Evolutionary conservation across 139 green algal genomes (phyloP), one percentile per base, ranked within the genome.

Genomic region (Volvox africanus): DNA sequence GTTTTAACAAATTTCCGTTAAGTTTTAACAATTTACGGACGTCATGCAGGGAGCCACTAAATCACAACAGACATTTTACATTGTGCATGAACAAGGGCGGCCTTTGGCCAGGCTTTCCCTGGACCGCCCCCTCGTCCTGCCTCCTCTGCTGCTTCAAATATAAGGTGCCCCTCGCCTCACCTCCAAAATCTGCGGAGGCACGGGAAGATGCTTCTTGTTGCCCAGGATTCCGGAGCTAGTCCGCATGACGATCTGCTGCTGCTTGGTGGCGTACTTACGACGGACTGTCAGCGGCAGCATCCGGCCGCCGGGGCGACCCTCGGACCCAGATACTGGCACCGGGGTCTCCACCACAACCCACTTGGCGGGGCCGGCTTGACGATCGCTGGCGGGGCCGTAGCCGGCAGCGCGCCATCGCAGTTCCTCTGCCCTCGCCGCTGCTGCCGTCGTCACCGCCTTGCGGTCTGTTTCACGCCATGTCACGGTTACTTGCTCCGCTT

Each of bases 171-270:
- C 44, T 55, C 44, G 44, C 2, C 76, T n/a, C 33, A 89, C 86
- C 86, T 90, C 30, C 1, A 90, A 61, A 37, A 90, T 83, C 50
- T 84, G 71, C 21, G 71, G 50, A 2, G 86, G 86, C 20, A 90
- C 0, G 1, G 86, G 86, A 44, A 90, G 86, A 50, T 90, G 86
- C 86, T 90, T 90, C 73, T 90, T 90, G 50, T 32, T 17, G 37
- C 73, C 86, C 20, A 83, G 26, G 71, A 84, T 83, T 0, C 86
- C 86, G 0, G 71, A 82, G 86, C 71, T 75, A 19, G 86, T 35
- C 16, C 86, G 44, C 71, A 90, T 83, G 21, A 84, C 19, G 24
- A 55, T 36, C 20, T n/a, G 69, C 69, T 89, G 81, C 81, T 61
- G 61, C 36, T 65, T 73, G 44, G 19, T 75, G 44, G 1, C 28